Conservation (phyloP, 2,329 filamentous ascomycete genomes). For the Penicillium sp. region DNA sequence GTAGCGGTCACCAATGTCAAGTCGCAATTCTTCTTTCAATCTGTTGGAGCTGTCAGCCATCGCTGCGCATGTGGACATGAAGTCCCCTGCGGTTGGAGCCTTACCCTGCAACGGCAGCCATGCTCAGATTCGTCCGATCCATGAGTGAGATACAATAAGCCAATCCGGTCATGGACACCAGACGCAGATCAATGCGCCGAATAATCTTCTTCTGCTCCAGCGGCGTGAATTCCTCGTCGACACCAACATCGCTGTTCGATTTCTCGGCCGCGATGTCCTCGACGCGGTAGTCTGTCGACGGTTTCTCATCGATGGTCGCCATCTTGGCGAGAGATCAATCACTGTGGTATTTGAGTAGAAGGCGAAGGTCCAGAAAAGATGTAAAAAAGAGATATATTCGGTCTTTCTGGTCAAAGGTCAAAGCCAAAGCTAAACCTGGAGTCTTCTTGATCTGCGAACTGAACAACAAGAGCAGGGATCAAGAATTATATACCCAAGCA, state of each 20-base stretch:
- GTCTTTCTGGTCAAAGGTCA: neutral
- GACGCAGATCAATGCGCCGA: slow-evolving; percentile 62
- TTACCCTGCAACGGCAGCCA: slow-evolving; percentile 66
- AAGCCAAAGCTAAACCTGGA: neutral
- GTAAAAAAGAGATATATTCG: neutral
- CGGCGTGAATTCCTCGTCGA: slow-evolving; percentile 21
- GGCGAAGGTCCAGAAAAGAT: no score
- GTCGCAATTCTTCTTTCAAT: slow-evolving; percentile 16
- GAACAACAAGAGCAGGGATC: neutral
- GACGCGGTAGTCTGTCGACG: slow-evolving; percentile 13
- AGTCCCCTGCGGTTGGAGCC: slow-evolving; percentile 1
- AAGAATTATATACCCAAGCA: neutral
- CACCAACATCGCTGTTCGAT: slow-evolving; percentile 8
- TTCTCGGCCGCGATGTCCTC: slow-evolving; percentile 16
- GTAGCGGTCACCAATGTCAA: slow-evolving; percentile 19
- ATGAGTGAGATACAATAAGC: slow-evolving; percentile 74
- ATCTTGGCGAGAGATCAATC: neutral
- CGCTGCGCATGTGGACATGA: neutral
- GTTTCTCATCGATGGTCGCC: slow-evolving; percentile 17
- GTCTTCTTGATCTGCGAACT: neutral
- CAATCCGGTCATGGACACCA: slow-evolving; percentile 59
- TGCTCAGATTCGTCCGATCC: slow-evolving; percentile 68
- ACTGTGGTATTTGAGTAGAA: neutral
- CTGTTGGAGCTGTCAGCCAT: slow-evolving; percentile 15
- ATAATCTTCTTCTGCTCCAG: slow-evolving; percentile 66